Evolutionary conservation across 768 basidiomycete genomes (phyloP).

Genomic region (Trametes cubensis): DNA sequence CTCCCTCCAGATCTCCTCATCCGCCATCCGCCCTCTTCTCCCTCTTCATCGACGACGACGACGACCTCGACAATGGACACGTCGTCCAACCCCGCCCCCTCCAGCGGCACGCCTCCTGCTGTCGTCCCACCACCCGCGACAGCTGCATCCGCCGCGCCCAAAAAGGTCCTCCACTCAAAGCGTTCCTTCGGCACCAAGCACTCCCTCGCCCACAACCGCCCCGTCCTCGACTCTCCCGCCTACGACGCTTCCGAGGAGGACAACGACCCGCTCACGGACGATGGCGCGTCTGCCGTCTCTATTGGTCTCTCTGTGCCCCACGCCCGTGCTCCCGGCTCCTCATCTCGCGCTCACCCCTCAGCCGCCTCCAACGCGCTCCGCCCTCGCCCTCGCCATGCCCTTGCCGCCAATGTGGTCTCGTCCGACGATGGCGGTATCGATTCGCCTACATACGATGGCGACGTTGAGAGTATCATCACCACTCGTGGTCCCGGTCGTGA

Average conservation of each 20-base stretch:
- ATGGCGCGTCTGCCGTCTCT: constrained; percentile 55
- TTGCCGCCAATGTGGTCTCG: constrained; percentile 42
- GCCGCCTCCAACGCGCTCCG: constrained; percentile 11
- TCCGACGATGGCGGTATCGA: constrained; percentile 80
- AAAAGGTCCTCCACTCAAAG: constrained; percentile 44
- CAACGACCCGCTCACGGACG: constrained; percentile 85
- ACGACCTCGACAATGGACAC: constrained; percentile 13
- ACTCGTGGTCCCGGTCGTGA: constrained; percentile 44
- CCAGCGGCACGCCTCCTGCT: constrained; percentile 6
- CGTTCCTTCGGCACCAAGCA: constrained; percentile 62
- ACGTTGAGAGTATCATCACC: constrained; percentile 79
- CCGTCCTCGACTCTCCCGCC: constrained; percentile 31
- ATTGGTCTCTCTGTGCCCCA: constrained; percentile 39
- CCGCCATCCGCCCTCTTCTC: not conserved
- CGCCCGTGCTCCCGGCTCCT: constrained; percentile 25
- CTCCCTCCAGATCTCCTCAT: not conserved
- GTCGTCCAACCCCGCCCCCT: constrained; percentile 6
- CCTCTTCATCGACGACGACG: not conserved
- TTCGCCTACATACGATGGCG: constrained; percentile 89
- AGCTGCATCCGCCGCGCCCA: constrained; percentile 6
- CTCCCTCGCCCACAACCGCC: constrained; percentile 24
- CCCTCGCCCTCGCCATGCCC: constrained; percentile 24
- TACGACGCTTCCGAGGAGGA: constrained; percentile 76
- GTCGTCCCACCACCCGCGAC: not conserved
- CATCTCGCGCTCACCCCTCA: constrained; percentile 23